Evolutionary conservation across 129 eudicot species (phyloP).

Genomic region (Flaveria trinervia): DNA sequence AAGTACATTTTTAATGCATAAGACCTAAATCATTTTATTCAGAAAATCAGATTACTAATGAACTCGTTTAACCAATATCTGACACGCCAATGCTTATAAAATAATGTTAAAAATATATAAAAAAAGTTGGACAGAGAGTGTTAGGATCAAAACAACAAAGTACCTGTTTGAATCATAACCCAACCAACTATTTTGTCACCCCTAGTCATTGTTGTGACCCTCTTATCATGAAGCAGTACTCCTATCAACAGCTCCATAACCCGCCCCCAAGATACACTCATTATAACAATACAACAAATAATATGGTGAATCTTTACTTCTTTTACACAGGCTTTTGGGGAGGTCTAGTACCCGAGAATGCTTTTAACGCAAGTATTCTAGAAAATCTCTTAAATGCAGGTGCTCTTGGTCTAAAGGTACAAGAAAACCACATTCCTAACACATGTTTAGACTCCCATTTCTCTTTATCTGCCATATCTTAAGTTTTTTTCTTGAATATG

Average conservation of each 20-base stretch:
- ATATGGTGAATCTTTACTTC: slow-evolving; percentile 9
- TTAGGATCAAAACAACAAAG: not conserved
- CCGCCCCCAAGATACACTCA: not conserved
- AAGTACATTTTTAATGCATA: not conserved
- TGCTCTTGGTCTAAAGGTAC: slow-evolving; percentile 93
- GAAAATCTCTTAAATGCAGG: slow-evolving; percentile 83
- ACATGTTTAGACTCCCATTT: not conserved
- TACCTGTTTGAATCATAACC: not conserved
- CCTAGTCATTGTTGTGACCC: not conserved
- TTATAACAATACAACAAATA: not conserved
- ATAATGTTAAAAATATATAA: too few species aligned
- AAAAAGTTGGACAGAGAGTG: not conserved
- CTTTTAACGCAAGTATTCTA: slow-evolving; percentile 64
- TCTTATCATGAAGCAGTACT: not conserved
- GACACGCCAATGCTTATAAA: not conserved
- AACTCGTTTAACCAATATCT: not conserved
- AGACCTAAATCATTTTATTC: not conserved
- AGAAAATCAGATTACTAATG: not conserved
- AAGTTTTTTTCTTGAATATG: slow-evolving; percentile 1
- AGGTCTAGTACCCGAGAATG: slow-evolving; percentile 98
- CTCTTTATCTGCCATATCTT: not conserved
- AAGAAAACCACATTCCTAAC: not conserved
- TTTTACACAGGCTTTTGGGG: slow-evolving; percentile 87
- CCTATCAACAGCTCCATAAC: not conserved
- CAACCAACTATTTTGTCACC: not conserved